Conservation (phyloP, 495 filamentous ascomycete genomes). For the Talaromyces wortmannii region DNA sequence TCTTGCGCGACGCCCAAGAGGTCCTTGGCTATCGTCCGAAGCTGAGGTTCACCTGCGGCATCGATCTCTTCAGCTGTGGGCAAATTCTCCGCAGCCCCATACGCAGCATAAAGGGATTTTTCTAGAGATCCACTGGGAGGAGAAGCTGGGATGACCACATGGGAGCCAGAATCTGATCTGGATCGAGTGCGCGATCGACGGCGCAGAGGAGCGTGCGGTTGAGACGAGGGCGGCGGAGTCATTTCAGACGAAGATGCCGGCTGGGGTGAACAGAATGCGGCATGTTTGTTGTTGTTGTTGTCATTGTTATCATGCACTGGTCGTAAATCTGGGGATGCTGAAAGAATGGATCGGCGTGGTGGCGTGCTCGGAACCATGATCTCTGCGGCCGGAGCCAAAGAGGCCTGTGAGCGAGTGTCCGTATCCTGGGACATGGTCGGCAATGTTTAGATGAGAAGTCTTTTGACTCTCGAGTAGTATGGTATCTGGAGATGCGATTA, state of each 20-base stretch:
- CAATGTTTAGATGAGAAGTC: not conserved
- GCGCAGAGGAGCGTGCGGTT: constrained; percentile 42
- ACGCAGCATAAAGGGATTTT: constrained; percentile 43
- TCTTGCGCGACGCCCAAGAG: constrained; percentile 48
- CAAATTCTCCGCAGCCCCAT: constrained; percentile 42
- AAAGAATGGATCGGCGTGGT: constrained; percentile 25
- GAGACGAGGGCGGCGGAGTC: constrained; percentile 72
- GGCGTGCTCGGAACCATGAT: constrained; percentile 31
- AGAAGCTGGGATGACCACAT: constrained; percentile 35
- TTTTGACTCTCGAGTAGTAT: not conserved
- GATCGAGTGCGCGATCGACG: constrained; percentile 30
- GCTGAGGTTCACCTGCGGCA: constrained; percentile 48
- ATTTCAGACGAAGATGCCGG: constrained; percentile 42
- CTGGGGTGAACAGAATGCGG: constrained; percentile 28
- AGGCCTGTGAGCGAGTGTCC: constrained; percentile 23
- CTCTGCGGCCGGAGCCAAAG: constrained; percentile 33
- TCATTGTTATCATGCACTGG: constrained; percentile 18
- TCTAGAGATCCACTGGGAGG: constrained; percentile 51
- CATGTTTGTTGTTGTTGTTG: constrained; percentile 22
- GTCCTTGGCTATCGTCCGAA: constrained; percentile 54
- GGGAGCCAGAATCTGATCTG: constrained; percentile 20
- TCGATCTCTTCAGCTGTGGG: constrained; percentile 61
- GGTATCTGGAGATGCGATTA: constrained; percentile 5
- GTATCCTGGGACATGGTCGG: constrained; percentile 30
- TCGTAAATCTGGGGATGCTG: constrained; percentile 34